Conservation (phyloP, 257 asterid genomes). For the Scutellaria baicalensis region DNA sequence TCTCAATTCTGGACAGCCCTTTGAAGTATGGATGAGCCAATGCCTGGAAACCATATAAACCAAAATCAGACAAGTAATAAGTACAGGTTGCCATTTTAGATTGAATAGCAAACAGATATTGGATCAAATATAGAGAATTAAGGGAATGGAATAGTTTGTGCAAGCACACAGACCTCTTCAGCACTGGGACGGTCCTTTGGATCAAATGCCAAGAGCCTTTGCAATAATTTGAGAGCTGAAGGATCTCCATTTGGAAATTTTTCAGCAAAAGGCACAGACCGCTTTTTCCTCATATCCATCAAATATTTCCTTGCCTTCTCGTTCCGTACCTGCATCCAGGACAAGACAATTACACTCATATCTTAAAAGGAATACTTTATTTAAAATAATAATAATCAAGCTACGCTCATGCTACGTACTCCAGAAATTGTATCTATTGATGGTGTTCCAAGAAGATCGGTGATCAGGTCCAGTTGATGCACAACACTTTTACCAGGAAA, state of each 20-base stretch:
- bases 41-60: constrained; percentile 43
- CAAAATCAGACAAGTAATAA: constrained; percentile 16
- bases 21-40: constrained; percentile 89
- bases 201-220: constrained; percentile 79
- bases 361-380: neutral
- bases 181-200: constrained; percentile 94
- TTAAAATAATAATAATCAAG: neutral
- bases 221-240: constrained; percentile 58
- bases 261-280: constrained; percentile 47
- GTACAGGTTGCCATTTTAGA: neutral
- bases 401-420: constrained; percentile 27
- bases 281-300: constrained; percentile 65
- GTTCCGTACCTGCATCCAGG: constrained; percentile 66
- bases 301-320: constrained; percentile 95
- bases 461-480: constrained; percentile 86
- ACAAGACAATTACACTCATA: constrained; percentile 3
- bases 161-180: constrained; percentile 47
- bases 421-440: constrained; percentile 71
- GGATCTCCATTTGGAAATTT: constrained; percentile 70
- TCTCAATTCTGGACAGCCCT: constrained; percentile 77
- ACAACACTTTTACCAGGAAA: constrained; percentile 93
- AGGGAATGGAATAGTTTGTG: neutral
- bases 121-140: neutral
- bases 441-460: constrained; percentile 89
- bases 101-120: neutral